Conservation (phyloP, 148 eudicot species). For the Pouteria glomerata region DNA sequence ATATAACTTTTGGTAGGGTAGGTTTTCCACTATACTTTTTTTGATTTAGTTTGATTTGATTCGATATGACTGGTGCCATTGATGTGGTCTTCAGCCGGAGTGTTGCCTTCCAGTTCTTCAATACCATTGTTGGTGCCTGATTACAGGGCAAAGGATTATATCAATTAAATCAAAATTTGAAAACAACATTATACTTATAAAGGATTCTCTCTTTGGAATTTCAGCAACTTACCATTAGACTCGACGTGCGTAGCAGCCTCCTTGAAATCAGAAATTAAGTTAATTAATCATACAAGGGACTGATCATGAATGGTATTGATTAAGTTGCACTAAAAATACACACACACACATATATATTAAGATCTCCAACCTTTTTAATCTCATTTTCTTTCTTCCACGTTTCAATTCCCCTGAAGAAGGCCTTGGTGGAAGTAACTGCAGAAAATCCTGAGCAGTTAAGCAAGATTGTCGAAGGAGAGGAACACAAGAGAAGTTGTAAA, state of each 20-base stretch:
- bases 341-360: not conserved
- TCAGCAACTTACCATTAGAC: constrained; percentile 36
- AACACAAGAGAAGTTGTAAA: not conserved
- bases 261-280: constrained; percentile 19
- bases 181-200: not conserved
- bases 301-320: no score
- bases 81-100: no score
- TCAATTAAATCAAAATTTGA: not conserved
- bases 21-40: no score
- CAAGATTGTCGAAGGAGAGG: not conserved
- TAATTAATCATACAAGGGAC: not conserved
- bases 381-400: constrained; percentile 71
- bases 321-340: not conserved
- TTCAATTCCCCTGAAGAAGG: constrained; percentile 60
- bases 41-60: no score
- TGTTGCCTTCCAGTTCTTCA: no score
- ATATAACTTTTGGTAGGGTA: no score
- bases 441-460: not conserved
- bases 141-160: no score
- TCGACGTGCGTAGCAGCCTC: constrained; percentile 33
- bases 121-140: no score
- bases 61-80: no score
- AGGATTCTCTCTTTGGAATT: no score
- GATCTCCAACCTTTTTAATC: constrained; percentile 40
- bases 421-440: constrained; percentile 55